Conservation (phyloP, 2,329 filamentous ascomycete genomes). For the Ceratocystis destructans region DNA sequence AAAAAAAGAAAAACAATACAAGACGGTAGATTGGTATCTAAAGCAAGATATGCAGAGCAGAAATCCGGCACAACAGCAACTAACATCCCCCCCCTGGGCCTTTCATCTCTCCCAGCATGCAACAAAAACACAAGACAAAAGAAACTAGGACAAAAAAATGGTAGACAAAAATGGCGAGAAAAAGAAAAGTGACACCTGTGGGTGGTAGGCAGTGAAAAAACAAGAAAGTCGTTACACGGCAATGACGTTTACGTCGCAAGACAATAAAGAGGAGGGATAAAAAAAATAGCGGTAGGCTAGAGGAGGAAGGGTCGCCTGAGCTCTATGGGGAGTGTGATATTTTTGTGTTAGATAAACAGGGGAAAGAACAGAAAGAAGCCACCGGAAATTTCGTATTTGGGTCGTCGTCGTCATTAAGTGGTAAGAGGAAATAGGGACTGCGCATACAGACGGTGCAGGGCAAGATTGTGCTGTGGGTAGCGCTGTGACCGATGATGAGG, state of each 20-base stretch:
- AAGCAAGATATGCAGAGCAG: constrained; percentile 11
- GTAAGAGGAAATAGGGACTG: constrained; percentile 23
- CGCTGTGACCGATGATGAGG: neutral
- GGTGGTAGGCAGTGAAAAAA: neutral
- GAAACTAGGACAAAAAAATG: neutral
- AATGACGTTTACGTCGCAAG: neutral
- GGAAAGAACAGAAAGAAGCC: neutral
- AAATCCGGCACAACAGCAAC: neutral
- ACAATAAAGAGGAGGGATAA: neutral
- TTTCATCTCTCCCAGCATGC: neutral
- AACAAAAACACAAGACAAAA: neutral
- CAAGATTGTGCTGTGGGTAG: neutral
- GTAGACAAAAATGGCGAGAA: neutral
- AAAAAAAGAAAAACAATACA: constrained; percentile 4
- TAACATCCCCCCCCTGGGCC: neutral
- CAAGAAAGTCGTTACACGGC: neutral
- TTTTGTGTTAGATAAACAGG: constrained; percentile 1
- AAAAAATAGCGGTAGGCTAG: neutral
- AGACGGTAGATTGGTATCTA: constrained; percentile 15
- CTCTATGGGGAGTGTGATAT: neutral
- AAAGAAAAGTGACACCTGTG: neutral
- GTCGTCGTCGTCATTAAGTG: constrained; percentile 8
- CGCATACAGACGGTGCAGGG: neutral
- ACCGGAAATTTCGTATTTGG: constrained; percentile 5
- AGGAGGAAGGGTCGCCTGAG: neutral